Base-by-base conservation (phyloP, 2,329 filamentous ascomycete species). In the Arachnomyces sp. region DNA sequence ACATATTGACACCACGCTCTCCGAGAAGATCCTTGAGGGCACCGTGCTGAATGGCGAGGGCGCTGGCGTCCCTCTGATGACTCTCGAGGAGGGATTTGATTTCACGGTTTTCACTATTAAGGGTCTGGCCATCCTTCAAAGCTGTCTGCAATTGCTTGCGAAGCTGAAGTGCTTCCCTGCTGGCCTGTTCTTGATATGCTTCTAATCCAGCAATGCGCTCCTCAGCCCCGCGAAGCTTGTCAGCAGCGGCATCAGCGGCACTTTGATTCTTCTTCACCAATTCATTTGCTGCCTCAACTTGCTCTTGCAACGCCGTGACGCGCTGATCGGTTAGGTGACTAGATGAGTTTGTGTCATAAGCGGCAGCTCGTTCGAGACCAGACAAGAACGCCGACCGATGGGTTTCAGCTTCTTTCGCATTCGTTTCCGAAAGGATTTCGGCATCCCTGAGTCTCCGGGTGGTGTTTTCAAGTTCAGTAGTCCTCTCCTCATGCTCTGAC, bases 151-250 rank as follows among this genome's bases (percentile, higher is more conserved):
- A 75, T 57, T 96, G 90, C 57, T 92, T 82, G 40, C 92, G 80
- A 49, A 96, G 87, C 28, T 82, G 79, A 40, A 98, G 80, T 36
- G 88, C 88, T 62, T 98, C 93, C 33, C 92, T 79, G 62, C 89
- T 96, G 3, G 89, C 84, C 64, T 98, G 92, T 59, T 98, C 92
- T 65, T 98, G 92, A 61, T 96, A 96, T 18, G 88, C 86, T 62
- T 98, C 92, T 3, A 98, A 75, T 5, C 92, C 92, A 4, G 92
- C 93, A 60, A 98, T 96, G 31, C 92, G 82, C 67, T 96, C 93
- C 65, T 98, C 93, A 3, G 92, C 92, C 43, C 84, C 84, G 39
- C 92, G 84, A 39, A 98, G 73, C 59, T 89, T 93, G 56, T 95
- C 88, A 0, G 87, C 84, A 3, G 89, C 88, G 17, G 74, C 68